Evolutionary conservation across 306 rosid genomes (phyloP).

Genomic region (Cercis canadensis): DNA sequence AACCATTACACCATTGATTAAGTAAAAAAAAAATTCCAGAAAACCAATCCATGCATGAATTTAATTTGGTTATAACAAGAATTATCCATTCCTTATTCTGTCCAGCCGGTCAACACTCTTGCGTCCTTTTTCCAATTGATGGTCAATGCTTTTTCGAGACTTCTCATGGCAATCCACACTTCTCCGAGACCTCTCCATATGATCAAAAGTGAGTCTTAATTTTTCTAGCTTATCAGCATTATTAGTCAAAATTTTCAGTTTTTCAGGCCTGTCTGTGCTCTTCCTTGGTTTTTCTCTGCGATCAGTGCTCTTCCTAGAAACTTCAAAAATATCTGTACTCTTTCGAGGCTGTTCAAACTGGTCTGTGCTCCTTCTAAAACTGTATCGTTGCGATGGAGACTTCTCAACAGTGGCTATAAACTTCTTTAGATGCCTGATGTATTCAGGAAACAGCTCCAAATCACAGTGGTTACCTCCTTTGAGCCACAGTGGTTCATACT

Average conservation of each 20-base stretch:
- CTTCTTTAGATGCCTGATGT: slow-evolving; percentile 83
- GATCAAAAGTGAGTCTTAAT: slow-evolving; percentile 69
- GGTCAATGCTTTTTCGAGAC: slow-evolving; percentile 81
- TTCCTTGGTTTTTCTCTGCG: slow-evolving; percentile 88
- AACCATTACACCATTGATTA: slow-evolving; percentile 50
- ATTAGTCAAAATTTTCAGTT: slow-evolving; percentile 58
- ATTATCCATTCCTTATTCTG: slow-evolving; percentile 77
- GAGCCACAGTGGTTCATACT: slow-evolving; percentile 92
- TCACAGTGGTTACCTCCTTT: slow-evolving; percentile 95
- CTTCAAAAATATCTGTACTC: slow-evolving; percentile 81
- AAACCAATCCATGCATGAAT: slow-evolving; percentile 53
- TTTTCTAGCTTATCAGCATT: slow-evolving; percentile 80
- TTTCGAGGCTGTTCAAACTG: slow-evolving; percentile 84
- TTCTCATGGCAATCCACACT: slow-evolving; percentile 91
- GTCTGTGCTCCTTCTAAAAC: slow-evolving; percentile 80
- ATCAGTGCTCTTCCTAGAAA: slow-evolving; percentile 85
- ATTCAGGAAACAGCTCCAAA: slow-evolving; percentile 88
- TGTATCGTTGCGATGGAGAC: slow-evolving; percentile 74
- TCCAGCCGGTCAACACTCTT: slow-evolving; percentile 89
- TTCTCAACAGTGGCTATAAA: slow-evolving; percentile 83
- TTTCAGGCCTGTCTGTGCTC: slow-evolving; percentile 83
- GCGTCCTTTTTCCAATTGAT: slow-evolving; percentile 79
- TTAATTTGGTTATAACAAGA: slow-evolving; percentile 46
- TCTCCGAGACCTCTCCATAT: slow-evolving; percentile 80
- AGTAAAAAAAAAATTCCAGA: slow-evolving; percentile 35